A percentile compares a stretch with the other conserved stretches of the same genome.
These are phyloP conservation scores for Penicillium fuscoglaucum DNA, from an alignment of 2,329 filamentous ascomycete species.

Conservation along the genomic window DNA sequence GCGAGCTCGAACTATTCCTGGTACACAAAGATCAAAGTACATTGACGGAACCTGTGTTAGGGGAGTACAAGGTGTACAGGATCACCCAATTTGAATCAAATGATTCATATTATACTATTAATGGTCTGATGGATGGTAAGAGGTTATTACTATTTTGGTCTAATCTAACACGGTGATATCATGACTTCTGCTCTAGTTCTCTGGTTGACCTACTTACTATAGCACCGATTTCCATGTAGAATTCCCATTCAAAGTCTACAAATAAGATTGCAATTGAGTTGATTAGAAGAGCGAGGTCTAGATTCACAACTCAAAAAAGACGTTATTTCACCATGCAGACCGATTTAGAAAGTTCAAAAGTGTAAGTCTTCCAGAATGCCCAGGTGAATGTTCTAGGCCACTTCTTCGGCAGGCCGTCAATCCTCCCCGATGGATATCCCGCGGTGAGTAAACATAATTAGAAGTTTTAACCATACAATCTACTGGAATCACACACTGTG, in stretches of 20 bases:
- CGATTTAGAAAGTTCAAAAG: not conserved
- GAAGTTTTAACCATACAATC: not conserved
- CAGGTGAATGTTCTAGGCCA: not conserved
- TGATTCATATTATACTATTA: not conserved
- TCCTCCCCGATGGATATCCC: not conserved
- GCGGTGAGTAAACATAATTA: not conserved
- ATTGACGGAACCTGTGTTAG: not conserved
- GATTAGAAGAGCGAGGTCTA: not conserved
- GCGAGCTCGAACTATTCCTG: not conserved
- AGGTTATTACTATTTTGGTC: not conserved
- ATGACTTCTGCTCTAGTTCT: not conserved
- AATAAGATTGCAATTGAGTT: accelerated
- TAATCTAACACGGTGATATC: not conserved
- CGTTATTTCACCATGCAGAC: not conserved
- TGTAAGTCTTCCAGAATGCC: slow-evolving; percentile 8
- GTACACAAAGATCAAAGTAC: not conserved
- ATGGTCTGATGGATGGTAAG: not conserved
- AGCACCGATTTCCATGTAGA: not conserved
- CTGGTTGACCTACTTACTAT: not conserved
- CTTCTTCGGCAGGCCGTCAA: not conserved
- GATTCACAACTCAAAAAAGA: not conserved
- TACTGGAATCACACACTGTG: not conserved
- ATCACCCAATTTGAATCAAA: not conserved
- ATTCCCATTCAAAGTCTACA: not conserved
- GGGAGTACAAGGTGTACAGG: not conserved